Evolutionary conservation across 2,329 filamentous ascomycete genomes (phyloP).

Genomic region (Corinectria fuckeliana): DNA sequence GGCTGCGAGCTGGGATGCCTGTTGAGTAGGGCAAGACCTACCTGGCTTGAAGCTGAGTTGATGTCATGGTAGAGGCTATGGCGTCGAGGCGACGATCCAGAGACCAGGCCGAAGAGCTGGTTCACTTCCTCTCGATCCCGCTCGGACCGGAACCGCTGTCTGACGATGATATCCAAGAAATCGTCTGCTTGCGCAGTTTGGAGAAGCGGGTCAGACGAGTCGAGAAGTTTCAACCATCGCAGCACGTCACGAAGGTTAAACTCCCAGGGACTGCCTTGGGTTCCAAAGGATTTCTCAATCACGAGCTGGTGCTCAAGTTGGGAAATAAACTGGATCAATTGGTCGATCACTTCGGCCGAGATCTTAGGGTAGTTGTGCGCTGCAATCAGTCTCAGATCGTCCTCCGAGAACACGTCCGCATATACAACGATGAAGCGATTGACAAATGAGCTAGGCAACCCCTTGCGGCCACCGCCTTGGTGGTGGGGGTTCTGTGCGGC

Average conservation of each 20-base stretch:
- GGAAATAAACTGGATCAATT: constrained; percentile 81
- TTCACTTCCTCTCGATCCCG: constrained; percentile 71
- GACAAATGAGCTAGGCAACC: constrained; percentile 92
- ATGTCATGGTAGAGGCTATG: constrained; percentile 78
- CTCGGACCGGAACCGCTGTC: constrained; percentile 82
- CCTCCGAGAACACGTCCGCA: constrained; percentile 83
- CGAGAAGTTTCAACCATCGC: constrained; percentile 78
- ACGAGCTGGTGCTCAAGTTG: constrained; percentile 76
- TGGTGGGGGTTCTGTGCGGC: constrained; percentile 98
- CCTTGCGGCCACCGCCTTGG: constrained; percentile 94
- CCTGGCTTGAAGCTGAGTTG: constrained; percentile 70
- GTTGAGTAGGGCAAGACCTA: constrained; percentile 76
- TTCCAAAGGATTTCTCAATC: constrained; percentile 62
- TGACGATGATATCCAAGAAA: constrained; percentile 82
- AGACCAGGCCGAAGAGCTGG: constrained; percentile 70
- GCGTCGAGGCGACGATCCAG: constrained; percentile 57
- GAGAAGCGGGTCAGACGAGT: constrained; percentile 62
- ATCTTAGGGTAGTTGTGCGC: constrained; percentile 75
- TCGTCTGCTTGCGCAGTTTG: constrained; percentile 67
- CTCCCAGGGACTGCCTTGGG: constrained; percentile 84
- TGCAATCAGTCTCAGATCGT: constrained; percentile 85
- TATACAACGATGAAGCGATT: constrained; percentile 99
- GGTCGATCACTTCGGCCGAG: constrained; percentile 62
- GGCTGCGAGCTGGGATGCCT: constrained; percentile 64
- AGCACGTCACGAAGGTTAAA: constrained; percentile 92